phyloP scores from a whole-genome alignment of 768 basidiomycete genomes.

The Amanita molliuscula region DNA sequence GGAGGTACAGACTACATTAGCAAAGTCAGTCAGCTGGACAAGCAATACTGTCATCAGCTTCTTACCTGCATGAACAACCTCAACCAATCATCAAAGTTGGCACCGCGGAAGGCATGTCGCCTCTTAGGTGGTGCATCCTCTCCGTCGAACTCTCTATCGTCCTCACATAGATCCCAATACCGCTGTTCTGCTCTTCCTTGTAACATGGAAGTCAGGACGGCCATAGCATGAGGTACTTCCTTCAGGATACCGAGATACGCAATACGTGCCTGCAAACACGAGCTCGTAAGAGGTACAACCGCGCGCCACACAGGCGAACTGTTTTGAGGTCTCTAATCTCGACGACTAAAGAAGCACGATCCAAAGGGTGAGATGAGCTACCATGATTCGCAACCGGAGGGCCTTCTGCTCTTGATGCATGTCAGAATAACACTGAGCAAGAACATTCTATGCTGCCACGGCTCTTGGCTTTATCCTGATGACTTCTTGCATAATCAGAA shows the following conservation, averaged over 20 bases:
- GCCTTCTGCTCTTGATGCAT: constrained; percentile 58
- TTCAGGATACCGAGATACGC: constrained; percentile 66
- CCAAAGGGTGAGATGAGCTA: constrained; percentile 86
- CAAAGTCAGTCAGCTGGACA: background rate
- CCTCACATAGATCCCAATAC: constrained; percentile 74
- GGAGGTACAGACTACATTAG: constrained; percentile 59
- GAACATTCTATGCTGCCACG: constrained; percentile 74
- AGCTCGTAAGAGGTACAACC: background rate
- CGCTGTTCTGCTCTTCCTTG: constrained; percentile 66
- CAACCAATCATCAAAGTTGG: constrained; percentile 81
- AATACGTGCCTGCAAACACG: constrained; percentile 38
- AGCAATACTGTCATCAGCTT: too few relatives aligned
- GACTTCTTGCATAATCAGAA: constrained; percentile 81
- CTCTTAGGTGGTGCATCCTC: constrained; percentile 18
- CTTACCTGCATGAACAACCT: too few relatives aligned
- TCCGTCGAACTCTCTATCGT: constrained; percentile 85
- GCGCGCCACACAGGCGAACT: constrained; percentile 25
- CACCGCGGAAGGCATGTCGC: constrained; percentile 61
- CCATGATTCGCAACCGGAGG: constrained; percentile 80
- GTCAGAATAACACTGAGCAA: constrained; percentile 78
- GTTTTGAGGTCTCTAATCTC: constrained; percentile 62
- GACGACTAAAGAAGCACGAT: constrained; percentile 73
- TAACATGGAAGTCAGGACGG: constrained; percentile 78
- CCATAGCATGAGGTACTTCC: constrained; percentile 69
- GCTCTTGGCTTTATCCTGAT: constrained; percentile 90